Conservation (phyloP, 2,329 filamentous ascomycete species). For the Sclerotinia spermophila region DNA sequence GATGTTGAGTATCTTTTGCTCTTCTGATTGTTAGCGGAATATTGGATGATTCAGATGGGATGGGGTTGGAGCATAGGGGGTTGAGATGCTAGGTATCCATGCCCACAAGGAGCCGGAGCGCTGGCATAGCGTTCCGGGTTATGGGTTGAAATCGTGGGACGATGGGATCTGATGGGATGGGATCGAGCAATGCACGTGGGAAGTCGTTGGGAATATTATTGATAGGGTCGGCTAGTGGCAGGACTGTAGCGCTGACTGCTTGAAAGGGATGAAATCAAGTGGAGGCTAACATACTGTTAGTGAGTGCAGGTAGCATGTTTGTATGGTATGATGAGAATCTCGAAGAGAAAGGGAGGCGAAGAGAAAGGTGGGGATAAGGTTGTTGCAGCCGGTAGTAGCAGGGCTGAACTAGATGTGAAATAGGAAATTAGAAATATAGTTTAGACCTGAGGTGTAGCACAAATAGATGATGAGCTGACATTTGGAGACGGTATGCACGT, state of each 20-base stretch:
- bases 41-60: background rate
- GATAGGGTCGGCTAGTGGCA: background rate
- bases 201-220: background rate
- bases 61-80: background rate
- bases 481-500: background rate
- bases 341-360: too few species aligned
- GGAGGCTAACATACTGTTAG: background rate
- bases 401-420: conserved; percentile 3
- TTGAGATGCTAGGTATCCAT: background rate
- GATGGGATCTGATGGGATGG: background rate
- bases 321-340: background rate
- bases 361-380: background rate
- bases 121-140: background rate
- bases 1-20: background rate
- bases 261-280: background rate
- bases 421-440: background rate
- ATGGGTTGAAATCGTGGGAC: background rate
- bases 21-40: background rate
- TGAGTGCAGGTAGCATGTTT: background rate
- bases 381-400: background rate
- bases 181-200: background rate
- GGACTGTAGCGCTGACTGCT: background rate
- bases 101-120: background rate
- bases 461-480: background rate
- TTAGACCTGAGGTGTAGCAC: background rate